Base-by-base conservation (phyloP, 441 rosid genomes). In the Hura crepitans region DNA sequence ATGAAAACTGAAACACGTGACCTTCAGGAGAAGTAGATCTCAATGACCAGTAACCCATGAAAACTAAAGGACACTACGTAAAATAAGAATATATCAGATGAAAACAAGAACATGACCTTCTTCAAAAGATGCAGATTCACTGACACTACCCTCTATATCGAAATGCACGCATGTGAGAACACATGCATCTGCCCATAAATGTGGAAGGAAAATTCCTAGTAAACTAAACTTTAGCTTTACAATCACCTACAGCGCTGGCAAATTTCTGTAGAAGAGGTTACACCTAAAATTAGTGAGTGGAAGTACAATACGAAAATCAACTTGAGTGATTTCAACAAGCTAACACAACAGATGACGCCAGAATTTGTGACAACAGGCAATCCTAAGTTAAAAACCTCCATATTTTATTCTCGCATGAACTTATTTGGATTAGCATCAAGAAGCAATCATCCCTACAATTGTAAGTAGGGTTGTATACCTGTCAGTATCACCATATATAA, bases 401-500 rank as follows among this genome's bases (percentile, higher is more conserved):
- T 1, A 35, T n/a, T n/a, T n/a, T n/a, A n/a, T n/a, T n/a, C n/a
- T n/a, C n/a, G 55, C n/a, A 46, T n/a, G 31, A 68, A 59, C 65
- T 46, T 62, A 42, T 53, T 23, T 18, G 18, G 18, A 61, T 18
- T 66, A 74, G 23, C 53, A 50, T 66, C 15, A 31, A 33, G 58
- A 28, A n/a, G 6, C 13, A 55, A 8, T 54, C 43, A 59, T 47
- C 15, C 23, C 37, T 22, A n/a, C 45, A 8, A 39, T 60, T 22
- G 55, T 5, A 69, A 68, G 11, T 50, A 13, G 20, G 25, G 37
- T 25, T 45, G 31, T 5, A 35, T 81, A 94, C 98, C 98, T 94
- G 86, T 94, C 98, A 63, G 98, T 94, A 77, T 91, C 98, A 37
- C 98, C 98, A 83, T 94, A 91, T 58, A 94, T 79, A 77, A 94